A percentile compares a stretch with the other conserved stretches of the same genome.
These are phyloP conservation scores for Aspergillus piperis DNA, from an alignment of 2,329 filamentous ascomycete species.

Conservation along the genomic window DNA sequence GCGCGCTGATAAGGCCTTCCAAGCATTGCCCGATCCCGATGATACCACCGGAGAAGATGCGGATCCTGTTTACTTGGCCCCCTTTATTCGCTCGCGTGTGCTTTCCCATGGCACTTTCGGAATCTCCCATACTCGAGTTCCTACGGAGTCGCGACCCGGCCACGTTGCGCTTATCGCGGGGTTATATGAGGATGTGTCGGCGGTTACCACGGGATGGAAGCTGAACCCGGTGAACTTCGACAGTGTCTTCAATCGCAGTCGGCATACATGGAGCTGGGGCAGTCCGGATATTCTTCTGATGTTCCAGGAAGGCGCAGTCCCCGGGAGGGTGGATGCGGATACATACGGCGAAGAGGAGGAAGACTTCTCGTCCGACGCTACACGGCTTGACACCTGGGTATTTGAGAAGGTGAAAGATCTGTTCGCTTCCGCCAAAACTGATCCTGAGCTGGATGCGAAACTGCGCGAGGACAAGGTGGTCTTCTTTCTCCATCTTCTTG, in stretches of 20 bases:
- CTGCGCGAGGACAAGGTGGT: conserved; percentile 83
- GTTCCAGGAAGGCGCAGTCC: conserved; percentile 91
- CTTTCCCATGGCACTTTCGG: conserved; percentile 92
- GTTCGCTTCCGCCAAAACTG: conserved; percentile 76
- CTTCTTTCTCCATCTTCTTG: conserved; percentile 92
- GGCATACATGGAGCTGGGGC: conserved; percentile 99
- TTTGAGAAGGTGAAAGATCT: conserved; percentile 90
- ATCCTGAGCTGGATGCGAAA: conserved; percentile 70
- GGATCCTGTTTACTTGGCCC: conserved; percentile 75
- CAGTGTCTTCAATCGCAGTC: conserved; percentile 95
- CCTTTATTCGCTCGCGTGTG: conserved; percentile 85
- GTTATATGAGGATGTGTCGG: conserved; percentile 95
- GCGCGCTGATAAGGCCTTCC: conserved; percentile 96
- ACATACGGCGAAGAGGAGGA: conserved; percentile 82
- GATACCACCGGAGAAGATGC: conserved; percentile 26
- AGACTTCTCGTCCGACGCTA: conserved; percentile 83
- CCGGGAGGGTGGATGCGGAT: conserved; percentile 82
- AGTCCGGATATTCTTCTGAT: conserved; percentile 96
- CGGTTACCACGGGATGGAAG: conserved; percentile 97
- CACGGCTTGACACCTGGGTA: conserved; percentile 86
- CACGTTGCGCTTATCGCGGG: conserved; percentile 97
- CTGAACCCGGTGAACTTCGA: conserved; percentile 98
- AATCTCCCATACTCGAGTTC: conserved; percentile 93
- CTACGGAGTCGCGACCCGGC: conserved; percentile 92
- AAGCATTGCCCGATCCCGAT: conserved; percentile 79